Conservation (phyloP, 306 rosid genomes). For the Dryas octopetala region DNA sequence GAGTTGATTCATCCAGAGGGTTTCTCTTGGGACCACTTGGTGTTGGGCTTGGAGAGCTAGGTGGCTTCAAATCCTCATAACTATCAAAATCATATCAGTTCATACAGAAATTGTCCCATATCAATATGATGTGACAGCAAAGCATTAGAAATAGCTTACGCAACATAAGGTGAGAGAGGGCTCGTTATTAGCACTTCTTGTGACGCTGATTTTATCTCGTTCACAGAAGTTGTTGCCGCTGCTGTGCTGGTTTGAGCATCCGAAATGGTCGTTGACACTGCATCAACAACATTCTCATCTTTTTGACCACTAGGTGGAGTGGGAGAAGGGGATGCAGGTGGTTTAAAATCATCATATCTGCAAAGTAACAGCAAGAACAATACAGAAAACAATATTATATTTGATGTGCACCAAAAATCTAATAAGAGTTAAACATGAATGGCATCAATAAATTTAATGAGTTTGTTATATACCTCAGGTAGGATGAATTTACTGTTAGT, state of each 20-base stretch:
- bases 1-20: conserved; percentile 26
- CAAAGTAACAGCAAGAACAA: conserved; percentile 8
- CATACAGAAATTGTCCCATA: neutral
- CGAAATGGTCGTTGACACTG: conserved; percentile 30
- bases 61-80: conserved; percentile 65
- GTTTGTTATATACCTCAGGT: no score
- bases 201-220: conserved; percentile 39
- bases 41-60: conserved; percentile 57
- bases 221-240: conserved; percentile 19
- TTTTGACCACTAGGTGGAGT: conserved; percentile 34
- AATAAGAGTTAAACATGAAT: neutral
- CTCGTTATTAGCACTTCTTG: conserved; percentile 17
- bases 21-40: conserved; percentile 40
- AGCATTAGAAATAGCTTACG: conserved; percentile 37
- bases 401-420: neutral
- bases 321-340: conserved; percentile 49
- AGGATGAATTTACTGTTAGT: no score
- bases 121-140: conserved; percentile 1
- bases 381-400: neutral
- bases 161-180: conserved; percentile 61
- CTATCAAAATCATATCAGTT: conserved; percentile 31
- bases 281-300: conserved; percentile 18
- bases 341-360: conserved; percentile 55
- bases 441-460: neutral
- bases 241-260: conserved; percentile 26